Base-by-base conservation (phyloP, 1,139 yeast genomes). In the Magnusiomyces ingens region DNA sequence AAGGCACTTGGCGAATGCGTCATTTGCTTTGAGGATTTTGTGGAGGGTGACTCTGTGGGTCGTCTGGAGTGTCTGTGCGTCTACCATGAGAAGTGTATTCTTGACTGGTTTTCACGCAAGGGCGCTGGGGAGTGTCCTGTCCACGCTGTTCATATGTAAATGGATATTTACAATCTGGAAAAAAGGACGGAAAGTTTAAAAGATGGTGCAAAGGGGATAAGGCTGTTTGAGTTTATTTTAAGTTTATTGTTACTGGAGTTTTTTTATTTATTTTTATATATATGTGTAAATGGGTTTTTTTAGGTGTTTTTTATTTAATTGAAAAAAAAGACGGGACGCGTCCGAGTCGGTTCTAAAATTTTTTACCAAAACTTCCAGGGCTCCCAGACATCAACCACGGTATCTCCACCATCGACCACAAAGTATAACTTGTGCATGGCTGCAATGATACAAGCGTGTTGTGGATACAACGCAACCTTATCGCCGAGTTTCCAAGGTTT, bases 21-120 rank as follows among this genome's bases (percentile, higher is more conserved):
- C 10, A 91, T 93, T 44, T 93, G 99, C 67, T 79, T 91, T 60
- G 99, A 93, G 65, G 95, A 87, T 37, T 80, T 91, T 66, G 72
- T 72, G 52, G 88, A 90, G 0, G 96, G 96, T 2, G 94, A 90
- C 56, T 84, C 84, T 63, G 94, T 94, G 15, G 98, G 96, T 0
- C 73, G 99, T 42, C 72, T 94, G 54, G 99, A 93, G 67, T 94
- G 99, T 67, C 75, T 94, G 26, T 94, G 99, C 67, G 87, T 91
- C 47, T 94, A 88, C 67, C 99, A 94, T 67, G 89, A 90, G 66
- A 74, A 78, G 59, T 93, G 99, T 68, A 93, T 93, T 60, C 81
- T 85, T 67, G 84, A 82, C 59, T 93, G 99, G 99, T 88, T 91
- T 64, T 78, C 81, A 58, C 81, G 84, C 70, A 89, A 86, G 67